Percentiles rank a stretch among this genome's conserved stretches.
Conservation (phyloP, 2,329 filamentous ascomycete genomes). For the Ophiosphaerella korrae region DNA sequence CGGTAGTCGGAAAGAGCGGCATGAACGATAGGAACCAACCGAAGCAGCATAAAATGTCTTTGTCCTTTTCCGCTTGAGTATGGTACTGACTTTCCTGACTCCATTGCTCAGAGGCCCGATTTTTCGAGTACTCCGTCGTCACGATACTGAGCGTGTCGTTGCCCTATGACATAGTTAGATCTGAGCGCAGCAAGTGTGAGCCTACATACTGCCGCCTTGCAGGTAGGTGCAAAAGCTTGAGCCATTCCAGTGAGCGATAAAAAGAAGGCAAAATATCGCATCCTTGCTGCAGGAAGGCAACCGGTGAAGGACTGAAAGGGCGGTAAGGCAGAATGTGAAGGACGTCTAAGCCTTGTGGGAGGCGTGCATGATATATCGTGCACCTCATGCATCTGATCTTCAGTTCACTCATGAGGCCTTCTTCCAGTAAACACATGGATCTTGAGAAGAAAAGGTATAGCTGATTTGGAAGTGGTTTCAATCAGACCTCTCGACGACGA, state of each 20-base stretch:
- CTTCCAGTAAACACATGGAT: no score
- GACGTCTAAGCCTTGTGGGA: no score
- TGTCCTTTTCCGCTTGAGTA: neutral
- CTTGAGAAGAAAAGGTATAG: no score
- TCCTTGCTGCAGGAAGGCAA: slow-evolving; percentile 1
- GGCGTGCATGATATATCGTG: no score
- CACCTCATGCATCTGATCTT: no score
- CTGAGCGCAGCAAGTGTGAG: neutral
- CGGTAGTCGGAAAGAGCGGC: neutral
- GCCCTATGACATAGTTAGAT: neutral
- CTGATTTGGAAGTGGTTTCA: no score
- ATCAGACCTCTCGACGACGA: no score
- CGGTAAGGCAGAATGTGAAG: neutral
- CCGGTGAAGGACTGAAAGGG: neutral
- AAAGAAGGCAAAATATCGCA: neutral
- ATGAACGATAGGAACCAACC: neutral
- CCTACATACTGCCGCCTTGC: neutral
- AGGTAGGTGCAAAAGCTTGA: slow-evolving; percentile 1
- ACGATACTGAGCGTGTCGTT: neutral
- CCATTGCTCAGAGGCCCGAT: neutral
- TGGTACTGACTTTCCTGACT: neutral
- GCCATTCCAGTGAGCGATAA: neutral
- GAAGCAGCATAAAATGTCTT: neutral
- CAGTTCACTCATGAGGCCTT: no score
- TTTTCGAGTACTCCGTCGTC: neutral